Evolutionary conservation across 2,329 filamentous ascomycete species (phyloP).

Genomic region (Xylaria sp.): DNA sequence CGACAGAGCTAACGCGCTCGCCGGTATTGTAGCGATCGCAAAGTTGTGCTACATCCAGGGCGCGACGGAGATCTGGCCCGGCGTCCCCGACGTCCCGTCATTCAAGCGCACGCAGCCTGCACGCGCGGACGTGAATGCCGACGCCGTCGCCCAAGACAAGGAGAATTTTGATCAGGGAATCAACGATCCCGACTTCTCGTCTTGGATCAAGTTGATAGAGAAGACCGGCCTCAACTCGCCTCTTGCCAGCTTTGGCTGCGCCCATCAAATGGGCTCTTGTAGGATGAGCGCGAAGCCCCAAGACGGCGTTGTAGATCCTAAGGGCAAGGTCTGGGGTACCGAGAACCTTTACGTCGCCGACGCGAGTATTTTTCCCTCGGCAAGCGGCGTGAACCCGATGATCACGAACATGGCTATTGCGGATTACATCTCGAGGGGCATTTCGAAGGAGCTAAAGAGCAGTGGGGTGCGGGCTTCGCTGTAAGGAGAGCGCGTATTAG

Average conservation of each 20-base stretch:
- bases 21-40: slow-evolving; percentile 76
- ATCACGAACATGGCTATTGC: slow-evolving; percentile 78
- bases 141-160: slow-evolving; percentile 23
- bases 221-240: slow-evolving; percentile 62
- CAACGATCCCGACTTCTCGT: slow-evolving; percentile 68
- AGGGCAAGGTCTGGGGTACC: slow-evolving; percentile 72
- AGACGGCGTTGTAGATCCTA: slow-evolving; percentile 68
- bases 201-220: slow-evolving; percentile 67
- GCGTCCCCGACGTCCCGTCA: slow-evolving; percentile 69
- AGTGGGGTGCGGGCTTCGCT: slow-evolving; percentile 21
- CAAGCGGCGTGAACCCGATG: slow-evolving; percentile 86
- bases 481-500: slow-evolving; percentile 17
- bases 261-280: slow-evolving; percentile 85
- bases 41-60: slow-evolving; percentile 83
- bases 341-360: slow-evolving; percentile 76
- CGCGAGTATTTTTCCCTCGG: slow-evolving; percentile 79
- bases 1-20: slow-evolving; percentile 77
- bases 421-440: slow-evolving; percentile 70
- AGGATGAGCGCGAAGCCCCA: slow-evolving; percentile 70
- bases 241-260: slow-evolving; percentile 69
- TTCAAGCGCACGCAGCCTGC: slow-evolving; percentile 63
- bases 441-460: slow-evolving; percentile 61
- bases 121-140: not conserved
- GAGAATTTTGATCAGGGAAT: slow-evolving; percentile 55
- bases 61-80: slow-evolving; percentile 80